Evolutionary conservation across 1,139 yeast genomes (phyloP).

Genomic region (Suzukiozyma palmioleophila): DNA sequence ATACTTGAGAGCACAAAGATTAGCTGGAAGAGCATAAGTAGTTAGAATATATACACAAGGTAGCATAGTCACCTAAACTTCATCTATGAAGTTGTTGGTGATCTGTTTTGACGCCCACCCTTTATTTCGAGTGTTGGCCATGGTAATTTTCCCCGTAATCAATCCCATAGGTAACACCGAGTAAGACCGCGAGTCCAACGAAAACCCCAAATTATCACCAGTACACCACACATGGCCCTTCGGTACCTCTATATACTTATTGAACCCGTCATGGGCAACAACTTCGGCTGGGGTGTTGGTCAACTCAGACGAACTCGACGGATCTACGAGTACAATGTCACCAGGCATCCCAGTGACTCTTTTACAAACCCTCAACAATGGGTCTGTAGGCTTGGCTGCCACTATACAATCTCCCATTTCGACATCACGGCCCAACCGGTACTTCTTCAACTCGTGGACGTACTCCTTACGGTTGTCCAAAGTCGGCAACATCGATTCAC

Average conservation of each 20-base stretch:
- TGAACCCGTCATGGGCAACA: constrained; percentile 40
- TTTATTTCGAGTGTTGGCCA: constrained; percentile 46
- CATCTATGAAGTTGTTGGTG: constrained; percentile 34
- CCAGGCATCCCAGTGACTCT: constrained; percentile 97
- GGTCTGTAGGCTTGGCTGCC: constrained; percentile 87
- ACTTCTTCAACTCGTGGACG: constrained; percentile 69
- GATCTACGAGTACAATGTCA: constrained; percentile 76
- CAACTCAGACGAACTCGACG: constrained; percentile 55
- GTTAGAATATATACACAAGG: neutral
- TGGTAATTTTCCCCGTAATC: constrained; percentile 83
- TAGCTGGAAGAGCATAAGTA: constrained; percentile 2
- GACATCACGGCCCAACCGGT: constrained; percentile 55
- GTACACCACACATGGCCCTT: constrained; percentile 97
- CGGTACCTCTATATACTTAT: constrained; percentile 65
- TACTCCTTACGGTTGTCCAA: constrained; percentile 69
- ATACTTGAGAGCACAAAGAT: constrained; percentile 16
- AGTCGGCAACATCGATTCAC: constrained; percentile 96
- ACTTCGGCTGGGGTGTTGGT: constrained; percentile 34
- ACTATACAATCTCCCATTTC: constrained; percentile 85
- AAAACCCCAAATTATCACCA: constrained; percentile 85
- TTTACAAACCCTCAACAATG: constrained; percentile 81
- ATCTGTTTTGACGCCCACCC: constrained; percentile 50
- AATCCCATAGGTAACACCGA: constrained; percentile 85
- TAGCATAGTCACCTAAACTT: constrained; percentile 3
- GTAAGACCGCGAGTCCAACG: constrained; percentile 88